Evolutionary conservation across 202 grass and related monocot species (phyloP).

Genomic region (Carex sylvatica): DNA sequence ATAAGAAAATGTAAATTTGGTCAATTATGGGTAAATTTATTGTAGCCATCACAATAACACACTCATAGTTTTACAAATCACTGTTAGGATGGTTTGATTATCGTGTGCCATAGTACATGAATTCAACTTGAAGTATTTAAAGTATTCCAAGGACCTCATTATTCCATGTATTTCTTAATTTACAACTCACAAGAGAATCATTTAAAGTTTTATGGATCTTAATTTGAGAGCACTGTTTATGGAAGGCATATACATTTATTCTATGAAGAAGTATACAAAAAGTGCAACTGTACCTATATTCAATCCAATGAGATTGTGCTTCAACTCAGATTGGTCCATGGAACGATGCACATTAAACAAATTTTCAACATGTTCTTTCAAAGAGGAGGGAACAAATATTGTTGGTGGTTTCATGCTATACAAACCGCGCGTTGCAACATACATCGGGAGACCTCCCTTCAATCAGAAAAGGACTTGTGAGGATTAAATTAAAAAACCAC

Average conservation of each 20-base stretch:
- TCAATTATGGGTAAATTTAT: background rate
- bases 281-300: constrained; percentile 35
- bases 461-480: constrained; percentile 14
- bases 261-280: background rate
- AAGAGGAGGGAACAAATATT: constrained; percentile 71
- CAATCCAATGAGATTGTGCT: constrained; percentile 66
- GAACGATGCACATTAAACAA: constrained; percentile 85
- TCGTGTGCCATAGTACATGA: background rate
- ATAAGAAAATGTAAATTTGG: background rate
- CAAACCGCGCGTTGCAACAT: constrained; percentile 91
- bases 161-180: background rate
- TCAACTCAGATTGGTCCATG: constrained; percentile 92
- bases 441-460: constrained; percentile 87
- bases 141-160: background rate
- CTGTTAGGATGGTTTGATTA: background rate
- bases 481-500: background rate
- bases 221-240: background rate
- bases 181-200: background rate
- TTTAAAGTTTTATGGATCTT: background rate
- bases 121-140: background rate
- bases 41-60: background rate
- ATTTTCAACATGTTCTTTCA: constrained; percentile 58
- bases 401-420: constrained; percentile 77
- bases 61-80: background rate
- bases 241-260: background rate